phyloP scores from a whole-genome alignment of 192 early-diverging fungal genomes.

The Podila horticola region DNA sequence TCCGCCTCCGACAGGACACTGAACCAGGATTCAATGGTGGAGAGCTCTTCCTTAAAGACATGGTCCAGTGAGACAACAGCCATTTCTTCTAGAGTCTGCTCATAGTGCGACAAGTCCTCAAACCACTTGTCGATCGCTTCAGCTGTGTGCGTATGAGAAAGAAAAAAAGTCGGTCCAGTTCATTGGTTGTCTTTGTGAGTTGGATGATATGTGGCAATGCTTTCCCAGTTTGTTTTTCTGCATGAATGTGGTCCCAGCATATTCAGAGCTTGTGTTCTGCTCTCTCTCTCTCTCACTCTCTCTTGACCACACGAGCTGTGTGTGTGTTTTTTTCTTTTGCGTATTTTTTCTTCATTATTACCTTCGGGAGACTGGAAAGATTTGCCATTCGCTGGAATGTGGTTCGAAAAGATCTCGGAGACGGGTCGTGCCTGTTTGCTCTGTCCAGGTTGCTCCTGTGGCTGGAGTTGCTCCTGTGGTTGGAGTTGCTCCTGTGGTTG shows the following conservation, averaged over 20 bases:
- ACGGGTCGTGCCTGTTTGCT: constrained; percentile 18
- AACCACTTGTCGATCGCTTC: constrained; percentile 91
- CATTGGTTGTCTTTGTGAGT: background rate
- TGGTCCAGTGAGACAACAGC: constrained; percentile 81
- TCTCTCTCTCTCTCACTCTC: too few relatives aligned
- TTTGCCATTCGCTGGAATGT: constrained; percentile 27
- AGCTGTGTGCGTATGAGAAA: constrained; percentile 12
- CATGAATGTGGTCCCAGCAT: constrained; percentile 1
- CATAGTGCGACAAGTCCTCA: constrained; percentile 91
- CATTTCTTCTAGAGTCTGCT: constrained; percentile 93
- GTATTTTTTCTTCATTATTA: constrained; percentile 7
- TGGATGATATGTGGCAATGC: too few relatives aligned
- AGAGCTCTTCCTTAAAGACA: constrained; percentile 89
- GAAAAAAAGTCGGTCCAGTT: background rate
- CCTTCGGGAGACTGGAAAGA: constrained; percentile 50
- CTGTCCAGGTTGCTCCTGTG: constrained; percentile 16
- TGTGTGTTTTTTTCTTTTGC: background rate
- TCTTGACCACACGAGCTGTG: too few relatives aligned
- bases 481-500: constrained; percentile 3
- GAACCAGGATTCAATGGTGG: constrained; percentile 96
- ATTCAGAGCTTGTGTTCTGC: too few relatives aligned
- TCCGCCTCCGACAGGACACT: constrained; percentile 89
- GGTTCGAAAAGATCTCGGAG: constrained; percentile 46
- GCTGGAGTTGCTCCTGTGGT: constrained; percentile 8
- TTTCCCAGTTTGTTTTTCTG: background rate